phyloP scores from a whole-genome alignment of 1,139 yeast species.

The Nakaseomyces kungkrabaensis region DNA sequence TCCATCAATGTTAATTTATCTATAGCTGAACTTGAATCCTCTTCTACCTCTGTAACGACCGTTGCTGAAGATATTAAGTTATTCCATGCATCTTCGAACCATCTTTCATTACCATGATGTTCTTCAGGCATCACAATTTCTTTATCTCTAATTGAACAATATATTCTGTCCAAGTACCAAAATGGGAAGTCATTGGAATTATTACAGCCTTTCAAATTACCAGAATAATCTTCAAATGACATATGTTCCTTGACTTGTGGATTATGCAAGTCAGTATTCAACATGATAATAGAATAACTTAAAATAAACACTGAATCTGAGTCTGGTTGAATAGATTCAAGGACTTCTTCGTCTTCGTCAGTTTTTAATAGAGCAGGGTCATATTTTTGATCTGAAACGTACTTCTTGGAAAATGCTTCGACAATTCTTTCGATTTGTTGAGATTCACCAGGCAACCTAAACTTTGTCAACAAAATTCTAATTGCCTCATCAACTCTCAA shows the following conservation, averaged over 20 bases:
- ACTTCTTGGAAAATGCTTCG: conserved; percentile 75
- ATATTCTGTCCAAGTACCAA: conserved; percentile 77
- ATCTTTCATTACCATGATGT: conserved; percentile 72
- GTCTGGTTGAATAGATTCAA: conserved; percentile 48
- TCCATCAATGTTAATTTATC: conserved; percentile 26
- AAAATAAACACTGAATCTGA: conserved; percentile 63
- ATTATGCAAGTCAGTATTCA: conserved; percentile 70
- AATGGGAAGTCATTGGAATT: conserved; percentile 68
- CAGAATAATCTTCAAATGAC: conserved; percentile 74
- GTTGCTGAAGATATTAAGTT: conserved; percentile 52
- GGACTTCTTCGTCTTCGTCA: conserved; percentile 27
- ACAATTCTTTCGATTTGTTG: conserved; percentile 91
- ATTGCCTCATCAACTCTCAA: conserved; percentile 89
- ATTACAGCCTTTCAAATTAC: conserved; percentile 72
- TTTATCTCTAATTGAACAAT: conserved; percentile 65
- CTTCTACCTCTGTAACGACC: conserved; percentile 27
- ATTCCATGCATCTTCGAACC: conserved; percentile 94
- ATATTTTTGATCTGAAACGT: conserved; percentile 49
- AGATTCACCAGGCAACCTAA: conserved; percentile 94
- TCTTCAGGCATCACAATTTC: conserved; percentile 98
- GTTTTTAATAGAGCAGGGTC: conserved; percentile 20
- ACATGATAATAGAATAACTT: conserved; percentile 66
- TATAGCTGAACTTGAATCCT: conserved; percentile 14
- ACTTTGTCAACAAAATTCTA: conserved; percentile 67
- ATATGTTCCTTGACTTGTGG: conserved; percentile 78